These are phyloP conservation scores for Teunomyces gatunensis DNA, from an alignment of 805 yeast genomes.

Conservation along the genomic window DNA sequence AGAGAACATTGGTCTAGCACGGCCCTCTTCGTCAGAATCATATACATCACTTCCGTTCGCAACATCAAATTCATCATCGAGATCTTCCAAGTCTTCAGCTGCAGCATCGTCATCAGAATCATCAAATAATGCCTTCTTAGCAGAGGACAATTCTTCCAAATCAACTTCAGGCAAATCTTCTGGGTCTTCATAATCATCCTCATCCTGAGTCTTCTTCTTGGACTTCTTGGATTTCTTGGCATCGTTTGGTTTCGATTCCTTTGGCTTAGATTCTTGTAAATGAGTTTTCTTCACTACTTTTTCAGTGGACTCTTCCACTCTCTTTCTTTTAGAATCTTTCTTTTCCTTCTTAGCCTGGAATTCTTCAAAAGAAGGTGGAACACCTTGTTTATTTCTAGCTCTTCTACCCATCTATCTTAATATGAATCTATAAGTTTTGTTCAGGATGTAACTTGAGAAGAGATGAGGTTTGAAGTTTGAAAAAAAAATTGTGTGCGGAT, in stretches of 20 bases:
- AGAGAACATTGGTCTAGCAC: slow-evolving; percentile 73
- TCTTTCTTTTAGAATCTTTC: slow-evolving; percentile 13
- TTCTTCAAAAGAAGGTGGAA: slow-evolving; percentile 87
- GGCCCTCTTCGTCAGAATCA: slow-evolving; percentile 63
- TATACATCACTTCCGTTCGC: slow-evolving; percentile 25
- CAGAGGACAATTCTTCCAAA: slow-evolving; percentile 60
- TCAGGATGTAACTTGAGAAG: neutral
- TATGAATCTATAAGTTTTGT: neutral
- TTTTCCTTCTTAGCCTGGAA: slow-evolving; percentile 46
- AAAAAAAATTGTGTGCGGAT: slow-evolving; percentile 2
- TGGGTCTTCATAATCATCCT: slow-evolving; percentile 30
- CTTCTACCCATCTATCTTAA: slow-evolving; percentile 77
- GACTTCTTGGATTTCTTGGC: slow-evolving; percentile 20
- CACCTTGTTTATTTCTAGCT: slow-evolving; percentile 88
- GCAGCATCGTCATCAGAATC: slow-evolving; percentile 66
- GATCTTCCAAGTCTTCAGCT: slow-evolving; percentile 33
- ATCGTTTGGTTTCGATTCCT: slow-evolving; percentile 20
- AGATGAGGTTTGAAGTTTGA: slow-evolving; percentile 5
- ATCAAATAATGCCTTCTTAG: slow-evolving; percentile 74
- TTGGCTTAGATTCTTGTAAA: slow-evolving; percentile 15
- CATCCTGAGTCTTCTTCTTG: slow-evolving; percentile 25
- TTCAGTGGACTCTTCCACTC: slow-evolving; percentile 13
- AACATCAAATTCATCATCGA: slow-evolving; percentile 34
- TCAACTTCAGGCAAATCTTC: slow-evolving; percentile 63
- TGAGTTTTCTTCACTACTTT: slow-evolving; percentile 15